Conservation (phyloP, 805 yeast genomes). For the Schwanniomyces vanrijiae region DNA sequence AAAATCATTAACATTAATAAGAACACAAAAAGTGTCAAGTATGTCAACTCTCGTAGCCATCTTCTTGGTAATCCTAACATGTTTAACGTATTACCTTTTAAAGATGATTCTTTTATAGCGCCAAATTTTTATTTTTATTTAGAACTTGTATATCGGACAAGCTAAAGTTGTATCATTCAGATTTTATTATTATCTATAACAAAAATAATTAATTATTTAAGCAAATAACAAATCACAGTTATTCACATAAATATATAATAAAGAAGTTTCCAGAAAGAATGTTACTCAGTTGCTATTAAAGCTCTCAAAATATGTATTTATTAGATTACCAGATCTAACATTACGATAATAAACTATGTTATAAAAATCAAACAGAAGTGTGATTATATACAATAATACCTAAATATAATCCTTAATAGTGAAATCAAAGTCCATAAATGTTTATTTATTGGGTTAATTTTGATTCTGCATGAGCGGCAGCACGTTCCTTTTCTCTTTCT, state of each 20-base stretch:
- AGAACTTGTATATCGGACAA: not conserved
- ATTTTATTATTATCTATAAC: not conserved
- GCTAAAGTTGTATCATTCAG: not conserved
- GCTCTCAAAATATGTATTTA: not conserved
- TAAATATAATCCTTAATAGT: too few relatives aligned
- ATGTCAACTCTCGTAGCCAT: constrained; percentile 27
- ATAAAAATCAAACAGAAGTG: not conserved
- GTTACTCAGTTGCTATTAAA: not conserved
- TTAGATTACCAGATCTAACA: not conserved
- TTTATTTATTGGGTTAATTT: not conserved
- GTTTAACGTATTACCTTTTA: not conserved
- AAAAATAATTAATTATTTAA: too few relatives aligned
- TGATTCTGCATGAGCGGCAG: constrained; percentile 5
- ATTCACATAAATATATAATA: too few relatives aligned
- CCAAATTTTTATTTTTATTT: not conserved
- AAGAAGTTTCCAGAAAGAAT: too few relatives aligned
- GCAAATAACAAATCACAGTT: not conserved
- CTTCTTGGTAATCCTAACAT: constrained; percentile 32
- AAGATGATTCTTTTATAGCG: not conserved
- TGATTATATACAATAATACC: too few relatives aligned
- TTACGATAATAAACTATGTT: not conserved
- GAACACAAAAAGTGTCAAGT: constrained; percentile 15
- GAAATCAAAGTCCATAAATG: too few relatives aligned
- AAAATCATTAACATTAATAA: constrained; percentile 25
- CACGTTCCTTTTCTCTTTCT: constrained; percentile 22